These are phyloP conservation scores for Asterella californica DNA, from an alignment of 225 moss, liverwort and hornwort species.

Conservation along the genomic window DNA sequence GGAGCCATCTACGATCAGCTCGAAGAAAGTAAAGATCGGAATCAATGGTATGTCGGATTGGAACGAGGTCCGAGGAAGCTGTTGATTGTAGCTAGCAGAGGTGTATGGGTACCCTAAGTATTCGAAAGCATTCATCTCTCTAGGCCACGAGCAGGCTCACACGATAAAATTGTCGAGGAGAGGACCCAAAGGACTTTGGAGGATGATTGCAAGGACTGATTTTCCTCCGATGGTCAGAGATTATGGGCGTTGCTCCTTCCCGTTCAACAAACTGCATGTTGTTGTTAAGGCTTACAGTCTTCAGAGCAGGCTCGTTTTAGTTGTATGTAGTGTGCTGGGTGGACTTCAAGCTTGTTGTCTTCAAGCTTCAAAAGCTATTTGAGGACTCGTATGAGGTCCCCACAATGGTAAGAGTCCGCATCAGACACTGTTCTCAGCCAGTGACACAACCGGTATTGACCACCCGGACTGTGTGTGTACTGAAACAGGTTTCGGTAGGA, in stretches of 20 bases:
- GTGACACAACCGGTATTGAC: too few relatives aligned
- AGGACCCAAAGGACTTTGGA: not conserved
- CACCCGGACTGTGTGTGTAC: not conserved
- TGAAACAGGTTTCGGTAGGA: slow-evolving; percentile 71
- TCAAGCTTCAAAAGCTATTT: too few relatives aligned
- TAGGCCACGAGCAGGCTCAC: not conserved
- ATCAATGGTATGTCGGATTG: slow-evolving; percentile 30
- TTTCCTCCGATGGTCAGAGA: not conserved
- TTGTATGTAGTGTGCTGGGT: too few relatives aligned
- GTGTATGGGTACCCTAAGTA: too few relatives aligned
- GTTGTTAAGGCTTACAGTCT: too few relatives aligned
- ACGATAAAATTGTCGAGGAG: not conserved
- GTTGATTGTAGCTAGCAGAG: not conserved
- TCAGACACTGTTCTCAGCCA: too few relatives aligned
- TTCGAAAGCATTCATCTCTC: too few relatives aligned
- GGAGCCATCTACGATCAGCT: slow-evolving; percentile 10
- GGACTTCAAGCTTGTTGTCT: too few relatives aligned
- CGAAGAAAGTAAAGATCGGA: slow-evolving; percentile 33
- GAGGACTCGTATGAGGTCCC: too few relatives aligned
- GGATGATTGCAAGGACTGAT: not conserved
- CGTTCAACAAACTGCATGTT: not conserved
- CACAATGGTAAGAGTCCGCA: too few relatives aligned
- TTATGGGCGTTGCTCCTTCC: not conserved
- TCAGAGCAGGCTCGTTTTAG: too few relatives aligned
- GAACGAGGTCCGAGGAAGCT: not conserved